Base-by-base conservation (phyloP, 73 alveolate genomes). In the Paramecium primaurelia region DNA sequence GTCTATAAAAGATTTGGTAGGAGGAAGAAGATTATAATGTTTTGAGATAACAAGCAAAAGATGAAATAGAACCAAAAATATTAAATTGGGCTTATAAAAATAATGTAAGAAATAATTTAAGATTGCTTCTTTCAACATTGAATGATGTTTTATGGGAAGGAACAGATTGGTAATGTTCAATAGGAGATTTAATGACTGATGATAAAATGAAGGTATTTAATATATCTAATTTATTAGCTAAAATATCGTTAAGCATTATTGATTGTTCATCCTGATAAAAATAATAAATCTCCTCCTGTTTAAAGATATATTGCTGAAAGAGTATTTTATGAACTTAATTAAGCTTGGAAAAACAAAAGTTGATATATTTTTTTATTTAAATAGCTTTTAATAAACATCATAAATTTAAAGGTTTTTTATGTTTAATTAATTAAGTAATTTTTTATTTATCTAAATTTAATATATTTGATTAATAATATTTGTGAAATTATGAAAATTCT, bases 221-320 rank as follows among this genome's bases (percentile, higher is more conserved):
- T 44, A 14, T 26, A 8, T 11, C 1, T 54, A 54, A 16, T 5
- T 20, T 25, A n/a, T 18, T 80, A 80, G 91, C 8, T 18, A 4
- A 49, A 42, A n/a, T 80, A 80, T 45, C 36, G 44, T 8, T 8
- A 34, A 80, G 91, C 91, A 14, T 20, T 80, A 38, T 32, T 34
- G 12, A 80, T 80, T 26, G 91, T 80, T 10, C 91, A 80, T 45
- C 91, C 91, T 14, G 91, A 80, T 45, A 80, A 80, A 11, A 20
- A 80, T 8, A 25, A 22, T 44, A 9, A 25, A 3, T 37, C 47
- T 18, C 73, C 91, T 45, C 34, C 71, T 22, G 25, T 25, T 8
- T 80, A 80, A 36, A 80, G 91, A 22, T 80, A 80, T 80, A 80
- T 49, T 80, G 91, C 91, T 18, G 91, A 80, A 47, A 42, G 91